Base-by-base conservation (phyloP, 352 stramenopile genomes). In the Pythium brachiatum region DNA sequence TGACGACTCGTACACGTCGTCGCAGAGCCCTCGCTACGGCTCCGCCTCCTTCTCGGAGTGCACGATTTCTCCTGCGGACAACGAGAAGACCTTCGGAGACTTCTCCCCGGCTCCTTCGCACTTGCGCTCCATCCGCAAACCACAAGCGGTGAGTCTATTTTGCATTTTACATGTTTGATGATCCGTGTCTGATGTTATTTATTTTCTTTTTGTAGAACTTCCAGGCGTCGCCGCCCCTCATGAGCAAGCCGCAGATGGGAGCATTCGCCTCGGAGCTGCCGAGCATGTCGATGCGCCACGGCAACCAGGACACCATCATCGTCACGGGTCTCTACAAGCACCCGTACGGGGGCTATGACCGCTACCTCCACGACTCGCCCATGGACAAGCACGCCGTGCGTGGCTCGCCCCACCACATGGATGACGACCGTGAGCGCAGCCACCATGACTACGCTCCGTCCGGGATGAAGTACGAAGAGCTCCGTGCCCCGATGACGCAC, bases 391-490 rank as follows among this genome's bases (percentile, higher is more conserved):
- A 59, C 9, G 56, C 38, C 23, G 25, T 57, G n/a, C 53, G 53
- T 26, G 21, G n/a, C 43, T 50, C 43, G 13, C 43, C 39, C 11
- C 64, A 53, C 26, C 60, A 32, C 32, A 60, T 69, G 31, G 72
- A 86, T 25, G 74, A 79, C 32, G 38, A 56, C 7, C 38, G 62
- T 26, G 67, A 25, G 15, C 56, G 75, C 31, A 66, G 74, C 43
- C 66, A 60, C 38, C 65, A 78, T 5, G 68, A 81, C 39, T 78
- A 83, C 20, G 26, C 78, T 27, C 66, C 75, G 2, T 66, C 66
- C 4, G 72, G 83, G 29, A 72, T 71, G 47, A 86, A 84, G 66
- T 88, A 82, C 58, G 67, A 81, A 8, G 79, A 90, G 31, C 60
- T 82, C 47, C 76, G 76, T 18, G 73, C 72, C 34, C 67, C 20